phyloP scores from a whole-genome alignment of 164 flowering plant species.

The Buxus sempervirens region DNA sequence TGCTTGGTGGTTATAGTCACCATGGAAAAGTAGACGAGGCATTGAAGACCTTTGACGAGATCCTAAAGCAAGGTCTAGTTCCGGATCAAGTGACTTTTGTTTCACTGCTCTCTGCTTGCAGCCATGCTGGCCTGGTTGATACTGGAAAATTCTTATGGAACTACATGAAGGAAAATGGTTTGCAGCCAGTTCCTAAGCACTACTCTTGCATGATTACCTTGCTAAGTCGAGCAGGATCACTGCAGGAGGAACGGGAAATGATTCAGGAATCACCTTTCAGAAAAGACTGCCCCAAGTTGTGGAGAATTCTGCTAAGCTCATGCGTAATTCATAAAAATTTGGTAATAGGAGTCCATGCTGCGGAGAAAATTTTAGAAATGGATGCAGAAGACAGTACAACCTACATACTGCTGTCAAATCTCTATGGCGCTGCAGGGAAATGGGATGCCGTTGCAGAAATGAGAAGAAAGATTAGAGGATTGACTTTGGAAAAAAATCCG shows the following conservation, averaged over 20 bases:
- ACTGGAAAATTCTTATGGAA: slow-evolving; percentile 61
- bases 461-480: slow-evolving; percentile 57
- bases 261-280: slow-evolving; percentile 45
- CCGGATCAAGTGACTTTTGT: slow-evolving; percentile 76
- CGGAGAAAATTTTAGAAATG: slow-evolving; percentile 45
- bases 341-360: slow-evolving; percentile 55
- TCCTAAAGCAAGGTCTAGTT: slow-evolving; percentile 29
- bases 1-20: slow-evolving; percentile 73
- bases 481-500: slow-evolving; percentile 57
- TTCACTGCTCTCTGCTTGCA: slow-evolving; percentile 75
- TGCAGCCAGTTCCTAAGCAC: slow-evolving; percentile 61
- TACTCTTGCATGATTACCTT: slow-evolving; percentile 84
- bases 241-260: slow-evolving; percentile 61
- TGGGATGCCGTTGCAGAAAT: slow-evolving; percentile 69
- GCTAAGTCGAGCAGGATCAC: slow-evolving; percentile 68
- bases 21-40: slow-evolving; percentile 72
- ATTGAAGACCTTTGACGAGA: slow-evolving; percentile 40
- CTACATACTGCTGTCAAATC: slow-evolving; percentile 58
- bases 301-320: slow-evolving; percentile 81
- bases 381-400: slow-evolving; percentile 63
- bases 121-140: slow-evolving; percentile 60
- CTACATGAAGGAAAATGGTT: slow-evolving; percentile 43
- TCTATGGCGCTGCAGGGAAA: slow-evolving; percentile 61
- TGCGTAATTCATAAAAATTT: slow-evolving; percentile 43
- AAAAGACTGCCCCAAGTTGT: slow-evolving; percentile 35